Conservation (phyloP, 192 early-diverging fungal genomes). For the Obelidium mucronatum region DNA sequence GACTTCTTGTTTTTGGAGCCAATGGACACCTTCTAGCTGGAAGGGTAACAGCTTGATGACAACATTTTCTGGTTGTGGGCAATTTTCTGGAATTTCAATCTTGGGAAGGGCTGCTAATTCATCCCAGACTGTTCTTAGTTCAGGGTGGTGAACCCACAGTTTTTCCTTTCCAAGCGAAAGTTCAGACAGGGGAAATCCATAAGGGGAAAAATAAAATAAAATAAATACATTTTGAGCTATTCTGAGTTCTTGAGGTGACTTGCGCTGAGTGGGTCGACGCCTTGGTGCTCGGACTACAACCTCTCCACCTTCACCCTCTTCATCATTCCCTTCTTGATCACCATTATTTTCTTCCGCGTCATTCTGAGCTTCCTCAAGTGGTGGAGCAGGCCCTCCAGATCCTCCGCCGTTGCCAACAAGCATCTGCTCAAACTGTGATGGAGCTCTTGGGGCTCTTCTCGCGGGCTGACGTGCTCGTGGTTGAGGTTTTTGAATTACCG, state of each 20-base stretch:
- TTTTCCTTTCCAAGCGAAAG: neutral
- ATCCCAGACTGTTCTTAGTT: slow-evolving; percentile 70
- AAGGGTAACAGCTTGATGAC: slow-evolving; percentile 85
- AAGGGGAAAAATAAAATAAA: neutral
- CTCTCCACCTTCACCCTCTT: neutral
- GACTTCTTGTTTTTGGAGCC: slow-evolving; percentile 83
- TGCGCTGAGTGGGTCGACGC: neutral
- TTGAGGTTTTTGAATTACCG: neutral
- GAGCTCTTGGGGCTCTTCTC: neutral
- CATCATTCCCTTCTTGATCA: neutral
- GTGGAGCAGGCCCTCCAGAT: neutral
- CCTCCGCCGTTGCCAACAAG: neutral
- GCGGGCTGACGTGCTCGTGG: neutral
- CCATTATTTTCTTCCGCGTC: neutral
- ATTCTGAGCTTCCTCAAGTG: neutral
- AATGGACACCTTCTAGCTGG: slow-evolving; percentile 73
- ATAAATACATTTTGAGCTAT: neutral
- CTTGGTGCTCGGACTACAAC: neutral
- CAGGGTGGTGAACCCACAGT: slow-evolving; percentile 59
- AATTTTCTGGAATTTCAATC: slow-evolving; percentile 24
- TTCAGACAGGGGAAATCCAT: neutral
- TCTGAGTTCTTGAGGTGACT: slow-evolving; percentile 3
- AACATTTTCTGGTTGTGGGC: slow-evolving; percentile 69
- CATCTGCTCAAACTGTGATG: neutral
- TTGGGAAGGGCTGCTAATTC: slow-evolving; percentile 48